These are phyloP conservation scores for Copromyces sp. DNA, from an alignment of 495 filamentous ascomycete genomes.

Conservation along the genomic window DNA sequence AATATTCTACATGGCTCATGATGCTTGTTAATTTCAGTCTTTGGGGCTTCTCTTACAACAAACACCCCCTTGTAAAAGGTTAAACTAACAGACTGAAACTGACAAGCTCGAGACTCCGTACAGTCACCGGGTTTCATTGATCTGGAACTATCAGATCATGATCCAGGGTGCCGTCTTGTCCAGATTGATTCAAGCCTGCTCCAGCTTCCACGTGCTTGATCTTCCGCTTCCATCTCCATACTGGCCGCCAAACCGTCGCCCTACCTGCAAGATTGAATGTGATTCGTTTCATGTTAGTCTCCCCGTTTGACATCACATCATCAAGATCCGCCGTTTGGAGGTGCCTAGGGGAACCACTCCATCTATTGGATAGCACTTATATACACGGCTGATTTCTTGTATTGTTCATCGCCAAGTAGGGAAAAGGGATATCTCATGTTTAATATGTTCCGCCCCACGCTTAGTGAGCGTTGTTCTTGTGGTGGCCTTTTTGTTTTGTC, in stretches of 20 bases:
- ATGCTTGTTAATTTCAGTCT: background rate
- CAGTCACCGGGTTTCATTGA: background rate
- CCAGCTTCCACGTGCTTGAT: background rate
- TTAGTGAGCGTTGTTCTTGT: slow-evolving; percentile 99
- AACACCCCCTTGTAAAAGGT: background rate
- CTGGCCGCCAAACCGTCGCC: background rate
- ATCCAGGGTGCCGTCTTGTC: background rate
- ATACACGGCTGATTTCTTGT: slow-evolving; percentile 26
- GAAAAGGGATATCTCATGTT: slow-evolving; percentile 1
- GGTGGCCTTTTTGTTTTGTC: slow-evolving; percentile 64
- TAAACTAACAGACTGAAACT: background rate
- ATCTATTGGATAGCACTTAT: slow-evolving; percentile 32
- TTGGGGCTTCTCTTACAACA: background rate
- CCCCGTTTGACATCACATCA: background rate
- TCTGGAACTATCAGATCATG: background rate
- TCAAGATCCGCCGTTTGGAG: background rate
- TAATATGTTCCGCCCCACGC: slow-evolving; percentile 8
- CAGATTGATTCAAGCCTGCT: background rate
- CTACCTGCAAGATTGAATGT: background rate
- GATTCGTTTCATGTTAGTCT: background rate
- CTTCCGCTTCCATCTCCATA: background rate
- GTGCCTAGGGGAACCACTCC: slow-evolving; percentile 13
- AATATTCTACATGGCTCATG: background rate
- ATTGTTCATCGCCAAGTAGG: slow-evolving; percentile 12
- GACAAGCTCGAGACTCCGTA: background rate